A percentile compares a stretch with the other conserved stretches of the same genome.
Evolutionary conservation across 495 filamentous ascomycete genomes (phyloP).

Genomic region (Daldinia bambusicola): DNA sequence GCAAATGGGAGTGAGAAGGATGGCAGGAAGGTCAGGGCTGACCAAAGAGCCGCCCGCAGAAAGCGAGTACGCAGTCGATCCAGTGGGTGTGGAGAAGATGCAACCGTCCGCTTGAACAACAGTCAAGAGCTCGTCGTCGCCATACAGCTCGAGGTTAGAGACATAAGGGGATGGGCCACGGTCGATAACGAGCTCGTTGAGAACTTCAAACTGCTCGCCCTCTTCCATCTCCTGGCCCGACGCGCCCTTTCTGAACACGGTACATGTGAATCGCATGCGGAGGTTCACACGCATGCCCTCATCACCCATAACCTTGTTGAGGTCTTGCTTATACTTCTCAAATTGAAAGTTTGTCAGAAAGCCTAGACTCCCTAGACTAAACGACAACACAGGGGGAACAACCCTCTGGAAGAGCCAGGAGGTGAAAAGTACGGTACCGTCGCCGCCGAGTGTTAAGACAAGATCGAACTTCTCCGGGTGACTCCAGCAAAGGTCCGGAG

Average conservation of each 20-base stretch:
- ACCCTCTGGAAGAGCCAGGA: slow-evolving; percentile 95
- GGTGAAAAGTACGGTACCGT: slow-evolving; percentile 91
- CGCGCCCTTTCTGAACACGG: slow-evolving; percentile 76
- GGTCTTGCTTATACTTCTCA: slow-evolving; percentile 77
- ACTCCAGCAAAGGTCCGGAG: slow-evolving; percentile 90
- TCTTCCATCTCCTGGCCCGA: slow-evolving; percentile 67
- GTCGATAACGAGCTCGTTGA: slow-evolving; percentile 98
- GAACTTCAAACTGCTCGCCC: slow-evolving; percentile 90
- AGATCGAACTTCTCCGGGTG: slow-evolving; percentile 91
- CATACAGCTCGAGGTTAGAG: slow-evolving; percentile 94
- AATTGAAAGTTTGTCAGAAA: slow-evolving; percentile 96
- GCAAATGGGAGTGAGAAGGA: slow-evolving; percentile 96
- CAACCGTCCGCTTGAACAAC: slow-evolving; percentile 96
- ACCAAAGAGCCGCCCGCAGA: slow-evolving; percentile 95
- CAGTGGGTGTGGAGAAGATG: slow-evolving; percentile 96
- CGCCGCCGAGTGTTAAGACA: slow-evolving; percentile 89
- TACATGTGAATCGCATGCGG: slow-evolving; percentile 97
- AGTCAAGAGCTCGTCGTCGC: slow-evolving; percentile 90
- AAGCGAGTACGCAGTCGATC: slow-evolving; percentile 94
- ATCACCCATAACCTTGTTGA: slow-evolving; percentile 88
- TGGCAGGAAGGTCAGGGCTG: slow-evolving; percentile 96
- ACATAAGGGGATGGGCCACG: slow-evolving; percentile 96
- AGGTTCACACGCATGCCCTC: slow-evolving; percentile 94
- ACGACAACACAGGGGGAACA: slow-evolving; percentile 89
- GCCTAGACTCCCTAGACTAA: slow-evolving; percentile 87